Conservation (phyloP, 306 rosid genomes). For the Gastrolobium bilobum region DNA sequence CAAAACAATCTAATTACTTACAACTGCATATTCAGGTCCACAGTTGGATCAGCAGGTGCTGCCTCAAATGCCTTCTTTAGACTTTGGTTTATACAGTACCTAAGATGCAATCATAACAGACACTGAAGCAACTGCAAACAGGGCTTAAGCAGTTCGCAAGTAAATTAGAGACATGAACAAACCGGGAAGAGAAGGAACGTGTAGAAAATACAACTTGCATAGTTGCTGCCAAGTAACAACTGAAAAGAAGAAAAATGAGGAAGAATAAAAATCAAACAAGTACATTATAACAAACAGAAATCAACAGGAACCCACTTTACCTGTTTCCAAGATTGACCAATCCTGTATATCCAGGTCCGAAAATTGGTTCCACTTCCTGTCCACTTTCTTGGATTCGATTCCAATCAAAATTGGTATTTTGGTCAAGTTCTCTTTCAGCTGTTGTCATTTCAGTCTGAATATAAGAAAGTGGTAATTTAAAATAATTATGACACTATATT, state of each 20-base stretch:
- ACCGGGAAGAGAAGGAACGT: constrained; percentile 73
- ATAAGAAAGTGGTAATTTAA: constrained; percentile 26
- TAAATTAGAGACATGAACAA: constrained; percentile 40
- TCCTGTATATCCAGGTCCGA: constrained; percentile 96
- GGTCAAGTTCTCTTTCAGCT: constrained; percentile 99
- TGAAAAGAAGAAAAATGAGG: constrained; percentile 62
- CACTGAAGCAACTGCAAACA: constrained; percentile 38
- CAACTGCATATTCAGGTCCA: constrained; percentile 91
- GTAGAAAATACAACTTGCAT: constrained; percentile 94
- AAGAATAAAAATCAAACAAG: constrained; percentile 21
- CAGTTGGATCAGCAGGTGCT: constrained; percentile 95
- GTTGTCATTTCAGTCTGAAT: constrained; percentile 98
- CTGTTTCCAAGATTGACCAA: constrained; percentile 97
- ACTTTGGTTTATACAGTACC: constrained; percentile 69
- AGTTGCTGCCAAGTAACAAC: constrained; percentile 97
- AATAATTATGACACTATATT: not conserved
- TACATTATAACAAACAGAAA: constrained; percentile 32
- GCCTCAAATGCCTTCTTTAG: constrained; percentile 70
- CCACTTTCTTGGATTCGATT: constrained; percentile 98
- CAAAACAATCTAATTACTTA: constrained; percentile 43
- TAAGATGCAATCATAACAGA: constrained; percentile 45
- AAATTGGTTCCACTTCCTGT: constrained; percentile 84
- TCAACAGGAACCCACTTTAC: constrained; percentile 51
- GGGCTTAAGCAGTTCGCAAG: not conserved
- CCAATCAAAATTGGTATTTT: constrained; percentile 97